Conservation (phyloP, 1,139 yeast species). For the Diutina rugosa region DNA sequence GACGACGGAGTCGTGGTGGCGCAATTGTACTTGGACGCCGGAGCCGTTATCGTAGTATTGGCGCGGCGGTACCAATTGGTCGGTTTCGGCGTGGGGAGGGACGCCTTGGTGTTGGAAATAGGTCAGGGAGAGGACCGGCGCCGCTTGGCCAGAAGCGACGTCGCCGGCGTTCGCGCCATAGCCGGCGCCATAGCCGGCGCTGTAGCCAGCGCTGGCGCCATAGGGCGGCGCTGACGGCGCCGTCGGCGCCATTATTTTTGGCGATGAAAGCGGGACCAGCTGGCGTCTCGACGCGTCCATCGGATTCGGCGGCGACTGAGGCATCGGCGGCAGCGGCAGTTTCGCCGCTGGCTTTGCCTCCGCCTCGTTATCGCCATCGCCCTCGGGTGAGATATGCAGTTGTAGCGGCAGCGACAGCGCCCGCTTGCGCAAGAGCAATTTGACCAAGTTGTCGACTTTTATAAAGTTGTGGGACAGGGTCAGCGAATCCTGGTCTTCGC, state of each 20-base stretch:
- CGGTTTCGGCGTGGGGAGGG: constrained; percentile 27
- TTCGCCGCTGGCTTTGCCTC: too few species aligned
- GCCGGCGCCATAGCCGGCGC: constrained; percentile 1
- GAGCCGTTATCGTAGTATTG: constrained; percentile 5
- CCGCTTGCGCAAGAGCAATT: background rate
- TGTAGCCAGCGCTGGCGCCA: background rate
- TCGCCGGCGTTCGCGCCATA: constrained; percentile 22
- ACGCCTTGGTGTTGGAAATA: constrained; percentile 44
- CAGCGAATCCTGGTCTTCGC: background rate
- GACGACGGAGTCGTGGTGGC: constrained; percentile 30
- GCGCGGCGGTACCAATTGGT: background rate
- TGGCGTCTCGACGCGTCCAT: background rate
- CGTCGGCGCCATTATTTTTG: too few species aligned
- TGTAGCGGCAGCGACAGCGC: constrained; percentile 2
- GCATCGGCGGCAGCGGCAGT: background rate
- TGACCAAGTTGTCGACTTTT: background rate
- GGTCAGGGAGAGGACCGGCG: constrained; percentile 6
- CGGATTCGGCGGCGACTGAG: background rate
- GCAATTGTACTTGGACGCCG: constrained; percentile 17
- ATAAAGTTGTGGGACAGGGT: background rate
- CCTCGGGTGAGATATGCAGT: background rate
- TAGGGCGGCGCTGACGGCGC: too few species aligned
- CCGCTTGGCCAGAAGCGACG: constrained; percentile 16
- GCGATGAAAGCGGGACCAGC: background rate
- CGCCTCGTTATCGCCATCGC: background rate